Evolutionary conservation across 768 basidiomycete genomes (phyloP).

Genomic region (Favolaschia claudopus): DNA sequence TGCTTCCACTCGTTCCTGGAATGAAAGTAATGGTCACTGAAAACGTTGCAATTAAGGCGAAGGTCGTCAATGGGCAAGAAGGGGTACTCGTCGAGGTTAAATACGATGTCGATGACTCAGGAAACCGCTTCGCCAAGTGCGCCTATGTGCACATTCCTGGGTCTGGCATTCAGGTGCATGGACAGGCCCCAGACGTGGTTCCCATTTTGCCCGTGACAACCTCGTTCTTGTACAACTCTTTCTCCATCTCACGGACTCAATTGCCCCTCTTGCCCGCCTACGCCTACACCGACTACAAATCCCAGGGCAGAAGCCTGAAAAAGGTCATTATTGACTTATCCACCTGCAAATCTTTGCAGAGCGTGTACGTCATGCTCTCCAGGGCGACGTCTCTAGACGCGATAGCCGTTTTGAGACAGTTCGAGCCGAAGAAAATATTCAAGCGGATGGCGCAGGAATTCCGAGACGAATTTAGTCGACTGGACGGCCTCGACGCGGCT

Average conservation of each 20-base stretch:
- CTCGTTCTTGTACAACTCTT: background rate
- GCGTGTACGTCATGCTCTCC: slow-evolving; percentile 6
- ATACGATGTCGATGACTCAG: background rate
- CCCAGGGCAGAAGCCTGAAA: background rate
- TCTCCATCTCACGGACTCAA: background rate
- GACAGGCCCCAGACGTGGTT: background rate
- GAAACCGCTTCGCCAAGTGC: background rate
- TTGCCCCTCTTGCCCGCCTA: background rate
- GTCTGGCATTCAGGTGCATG: background rate
- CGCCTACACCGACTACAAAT: slow-evolving; percentile 5
- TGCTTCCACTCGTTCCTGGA: background rate
- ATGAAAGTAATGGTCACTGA: slow-evolving; percentile 3
- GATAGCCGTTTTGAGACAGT: background rate
- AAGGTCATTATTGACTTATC: background rate
- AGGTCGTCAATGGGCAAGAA: background rate
- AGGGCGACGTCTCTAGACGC: background rate
- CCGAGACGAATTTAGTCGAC: background rate
- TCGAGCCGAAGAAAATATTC: background rate
- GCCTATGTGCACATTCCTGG: background rate
- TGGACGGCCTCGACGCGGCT: background rate
- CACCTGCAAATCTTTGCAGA: background rate
- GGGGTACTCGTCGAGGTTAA: background rate
- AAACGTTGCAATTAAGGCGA: background rate
- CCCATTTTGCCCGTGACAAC: background rate
- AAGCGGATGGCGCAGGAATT: background rate